Evolutionary conservation across 2,329 filamentous ascomycete species (phyloP), one percentile per base, ranked within the genome.

Genomic region (Fusarium sp.): DNA sequence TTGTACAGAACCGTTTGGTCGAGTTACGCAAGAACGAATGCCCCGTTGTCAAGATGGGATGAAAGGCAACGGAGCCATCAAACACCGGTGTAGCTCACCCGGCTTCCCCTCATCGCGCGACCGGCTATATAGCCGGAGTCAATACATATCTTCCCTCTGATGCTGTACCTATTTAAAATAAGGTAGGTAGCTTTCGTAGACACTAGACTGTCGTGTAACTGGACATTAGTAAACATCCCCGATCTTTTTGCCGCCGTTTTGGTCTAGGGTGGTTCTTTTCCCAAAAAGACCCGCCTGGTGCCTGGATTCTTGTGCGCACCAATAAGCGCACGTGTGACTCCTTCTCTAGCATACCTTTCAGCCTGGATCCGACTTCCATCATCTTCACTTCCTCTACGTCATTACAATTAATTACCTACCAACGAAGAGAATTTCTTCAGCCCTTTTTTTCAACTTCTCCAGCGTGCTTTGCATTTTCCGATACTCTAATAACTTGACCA

Each of bases 301-400:
- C 68, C 68, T 70, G 48, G 46, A 59, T 71, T 60, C 25, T 37
- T 20, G 53, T 42, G 41, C 45, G 63, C 63, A 60, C 68, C 68
- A 71, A 71, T 71, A 45, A 71, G 37, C 23, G 45, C 41, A 43
- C 28, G 48, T 30, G 25, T 34, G 37, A 55, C 63, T 48, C 45
- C 18, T 42, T 53, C 20, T n/a, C 28, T 37, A 43, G 41, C 18
- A 23, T 48, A 48, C 41, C 48, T 51, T 68, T 50, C 34, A 59
- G 59, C 66, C 53, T 59, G 47, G 60, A 48, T 42, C 18, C n/a
- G 16, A 14, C 42, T 45, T 54, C 25, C 10, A 27, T 27, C 66
- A 55, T 45, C 55, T 49, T 47, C 27, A 63, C 53, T 63, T 65
- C 27, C n/a, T 55, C 25, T 69, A 68, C 69, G 68, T 72, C 68